Percentiles rank a stretch among this genome's conserved stretches.
These are phyloP conservation scores for Lasiosphaeria ovina DNA, from an alignment of 495 filamentous ascomycete genomes.

Conservation along the genomic window DNA sequence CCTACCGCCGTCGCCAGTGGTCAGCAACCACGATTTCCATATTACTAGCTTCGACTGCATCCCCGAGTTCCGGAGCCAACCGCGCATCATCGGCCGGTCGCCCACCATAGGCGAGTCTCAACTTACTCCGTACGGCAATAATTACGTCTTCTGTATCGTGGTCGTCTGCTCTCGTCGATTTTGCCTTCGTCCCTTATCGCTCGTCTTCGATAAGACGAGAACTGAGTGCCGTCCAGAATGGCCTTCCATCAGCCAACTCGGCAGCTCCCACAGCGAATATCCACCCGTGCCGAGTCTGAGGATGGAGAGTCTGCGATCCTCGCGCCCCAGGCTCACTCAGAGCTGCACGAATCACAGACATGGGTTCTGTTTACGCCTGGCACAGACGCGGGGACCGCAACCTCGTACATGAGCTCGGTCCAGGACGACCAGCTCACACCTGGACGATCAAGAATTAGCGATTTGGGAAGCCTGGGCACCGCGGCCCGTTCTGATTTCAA, in stretches of 20 bases:
- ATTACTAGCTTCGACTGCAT: not conserved
- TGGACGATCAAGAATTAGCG: constrained; percentile 73
- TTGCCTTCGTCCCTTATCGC: constrained; percentile 1
- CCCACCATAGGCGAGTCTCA: too few species aligned
- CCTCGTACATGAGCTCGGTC: constrained; percentile 69
- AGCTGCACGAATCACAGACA: constrained; percentile 73
- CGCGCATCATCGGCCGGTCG: not conserved
- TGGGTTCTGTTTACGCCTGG: constrained; percentile 93
- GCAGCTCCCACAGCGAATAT: constrained; percentile 56
- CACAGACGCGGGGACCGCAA: constrained; percentile 59
- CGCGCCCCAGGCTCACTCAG: constrained; percentile 37
- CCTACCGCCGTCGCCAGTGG: not conserved
- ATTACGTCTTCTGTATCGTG: too few species aligned
- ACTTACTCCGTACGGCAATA: too few species aligned
- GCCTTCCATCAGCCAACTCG: constrained; percentile 78
- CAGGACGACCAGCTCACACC: constrained; percentile 68
- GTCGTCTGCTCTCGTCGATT: not conserved
- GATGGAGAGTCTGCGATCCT: constrained; percentile 45
- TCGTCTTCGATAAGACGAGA: not conserved
- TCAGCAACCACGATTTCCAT: not conserved
- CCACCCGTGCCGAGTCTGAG: constrained; percentile 31
- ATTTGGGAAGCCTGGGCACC: constrained; percentile 80
- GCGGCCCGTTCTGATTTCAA: constrained; percentile 50
- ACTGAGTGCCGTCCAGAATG: constrained; percentile 50
- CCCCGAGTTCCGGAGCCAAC: constrained; percentile 1